These are phyloP conservation scores for Stipa capillata DNA, from an alignment of 176 grass and related monocot species.

Conservation along the genomic window DNA sequence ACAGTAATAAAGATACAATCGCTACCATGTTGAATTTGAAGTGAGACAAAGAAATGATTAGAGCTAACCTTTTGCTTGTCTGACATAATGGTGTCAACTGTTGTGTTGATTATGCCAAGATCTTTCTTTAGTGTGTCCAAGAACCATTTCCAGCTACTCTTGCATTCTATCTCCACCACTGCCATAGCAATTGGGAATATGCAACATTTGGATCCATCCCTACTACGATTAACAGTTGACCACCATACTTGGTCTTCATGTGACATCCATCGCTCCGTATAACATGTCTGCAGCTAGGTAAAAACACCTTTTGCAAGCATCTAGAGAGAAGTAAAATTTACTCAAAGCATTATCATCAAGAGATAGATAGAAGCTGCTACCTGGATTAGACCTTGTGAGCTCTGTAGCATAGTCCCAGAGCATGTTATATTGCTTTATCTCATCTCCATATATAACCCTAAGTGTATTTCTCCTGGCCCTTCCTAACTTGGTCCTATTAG, in stretches of 20 bases:
- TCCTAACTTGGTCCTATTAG: too few relatives aligned
- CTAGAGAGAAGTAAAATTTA: not conserved
- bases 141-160: not conserved
- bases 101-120: not conserved
- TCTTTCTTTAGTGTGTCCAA: not conserved
- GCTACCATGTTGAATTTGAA: too few relatives aligned
- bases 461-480: not conserved
- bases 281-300: not conserved
- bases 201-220: too few relatives aligned
- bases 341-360: not conserved
- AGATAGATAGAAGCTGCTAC: not conserved
- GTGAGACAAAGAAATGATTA: too few relatives aligned
- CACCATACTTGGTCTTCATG: too few relatives aligned
- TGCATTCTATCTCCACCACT: too few relatives aligned
- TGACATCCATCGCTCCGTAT: not conserved
- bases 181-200: too few relatives aligned
- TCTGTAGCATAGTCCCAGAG: too few relatives aligned
- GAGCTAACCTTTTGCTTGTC: not conserved
- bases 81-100: not conserved
- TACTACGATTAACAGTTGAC: not conserved
- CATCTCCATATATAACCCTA: too few relatives aligned
- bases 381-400: not conserved
- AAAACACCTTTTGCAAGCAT: not conserved
- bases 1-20: too few relatives aligned
- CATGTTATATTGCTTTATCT: too few relatives aligned